Base-by-base conservation (phyloP, 140 eudicot species). In the Oenanthe javanica region DNA sequence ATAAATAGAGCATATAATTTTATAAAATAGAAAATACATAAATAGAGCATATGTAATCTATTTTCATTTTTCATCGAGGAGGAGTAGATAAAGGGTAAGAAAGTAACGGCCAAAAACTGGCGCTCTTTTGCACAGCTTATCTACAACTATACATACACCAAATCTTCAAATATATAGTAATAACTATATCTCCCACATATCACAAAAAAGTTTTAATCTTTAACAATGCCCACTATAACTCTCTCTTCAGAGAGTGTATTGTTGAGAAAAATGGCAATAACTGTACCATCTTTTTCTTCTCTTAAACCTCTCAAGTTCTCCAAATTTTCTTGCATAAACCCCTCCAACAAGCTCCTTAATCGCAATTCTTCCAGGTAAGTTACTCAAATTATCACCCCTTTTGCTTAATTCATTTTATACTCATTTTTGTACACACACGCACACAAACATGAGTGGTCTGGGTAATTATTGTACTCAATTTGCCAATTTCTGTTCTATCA, bases 101-200 rank as follows among this genome's bases (percentile, higher is more conserved):
- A 89, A 83, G 85, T 87, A 89, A 89, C 93, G 90, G 93, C 83
- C 83, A 77, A 50, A 67, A 79, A 79, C 72, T 77, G 80, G 75
- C 83, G 80, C 82, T 18, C 84, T 45, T 55, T 79, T 83, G 36
- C 49, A 61, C 73, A 42, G 87, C 89, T 89, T 89, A 87, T 89
- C 91, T 67, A 67, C 74, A 67, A 64, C 72, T 67, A 67, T 36
- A 67, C 46, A 15, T 31, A 31, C 21, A 67, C 38, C 38, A 63
- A 12, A 67, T 0, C 46, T 36, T 27, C 74, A 12, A 31, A 10
- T 11, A 36, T 15, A 25, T 5, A 0, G 12, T 67, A 67, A 14
- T 27, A 9, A 23, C 23, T 14, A n/a, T 67, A 21, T 31, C 74
- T 36, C 74, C 81, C n/a, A 79, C 72, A 52, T 55, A 42, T 9